These are phyloP conservation scores for Trichoderma gracile DNA, from an alignment of 2,329 filamentous ascomycete species.

Conservation along the genomic window DNA sequence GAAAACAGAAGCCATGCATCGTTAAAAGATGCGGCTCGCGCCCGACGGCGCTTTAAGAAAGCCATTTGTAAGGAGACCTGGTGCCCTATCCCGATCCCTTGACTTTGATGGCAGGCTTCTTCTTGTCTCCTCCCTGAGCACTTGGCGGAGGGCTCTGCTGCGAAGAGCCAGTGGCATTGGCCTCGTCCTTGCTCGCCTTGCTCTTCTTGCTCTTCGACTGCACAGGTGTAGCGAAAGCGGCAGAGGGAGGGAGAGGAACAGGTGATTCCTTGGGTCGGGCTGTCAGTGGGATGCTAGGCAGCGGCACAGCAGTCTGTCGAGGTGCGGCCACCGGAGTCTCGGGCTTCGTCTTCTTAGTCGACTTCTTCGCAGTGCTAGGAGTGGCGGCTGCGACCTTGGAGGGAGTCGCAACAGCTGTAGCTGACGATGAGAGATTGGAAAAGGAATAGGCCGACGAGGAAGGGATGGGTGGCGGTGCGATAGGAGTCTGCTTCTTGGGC, in stretches of 20 bases:
- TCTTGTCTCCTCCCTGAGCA: constrained; percentile 27
- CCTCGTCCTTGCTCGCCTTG: constrained; percentile 37
- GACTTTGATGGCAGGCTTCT: constrained; percentile 3
- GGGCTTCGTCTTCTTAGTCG: constrained; percentile 29
- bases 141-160: constrained; percentile 31
- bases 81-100: constrained; percentile 14
- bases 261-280: constrained; percentile 34
- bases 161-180: constrained; percentile 23
- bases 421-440: constrained; percentile 24
- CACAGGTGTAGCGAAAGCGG: constrained; percentile 27
- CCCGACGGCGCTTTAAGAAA: not conserved
- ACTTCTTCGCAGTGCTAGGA: constrained; percentile 31
- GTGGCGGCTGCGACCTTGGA: constrained; percentile 31
- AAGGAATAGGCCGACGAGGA: constrained; percentile 28
- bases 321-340: constrained; percentile 36
- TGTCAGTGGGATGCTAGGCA: constrained; percentile 41
- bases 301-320: constrained; percentile 37
- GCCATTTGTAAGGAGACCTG: constrained; percentile 4
- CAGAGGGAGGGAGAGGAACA: constrained; percentile 29
- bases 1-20: not conserved
- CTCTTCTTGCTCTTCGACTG: constrained; percentile 34
- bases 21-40: not conserved
- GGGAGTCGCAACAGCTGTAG: constrained; percentile 31
- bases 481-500: constrained; percentile 38
- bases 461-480: constrained; percentile 38